Evolutionary conservation across 208 protist species (phyloP), one percentile per base, ranked within the genome.

Genomic region (Acanthamoeba triangularis): DNA sequence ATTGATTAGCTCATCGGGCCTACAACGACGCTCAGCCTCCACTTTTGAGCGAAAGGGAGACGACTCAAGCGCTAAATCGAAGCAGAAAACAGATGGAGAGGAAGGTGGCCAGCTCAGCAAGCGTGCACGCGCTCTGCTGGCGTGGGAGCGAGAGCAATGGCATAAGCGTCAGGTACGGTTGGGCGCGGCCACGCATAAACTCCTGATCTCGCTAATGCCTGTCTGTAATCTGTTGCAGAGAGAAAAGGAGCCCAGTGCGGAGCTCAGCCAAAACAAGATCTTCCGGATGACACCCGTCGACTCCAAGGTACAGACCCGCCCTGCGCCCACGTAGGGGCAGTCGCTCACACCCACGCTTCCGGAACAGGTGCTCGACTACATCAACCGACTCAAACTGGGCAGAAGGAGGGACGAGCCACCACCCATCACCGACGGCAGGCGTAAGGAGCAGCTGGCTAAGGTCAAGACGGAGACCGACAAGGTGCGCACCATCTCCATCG

Each of bases 321-420:
- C 30, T 20, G 65, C 28, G 1, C 65, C 28, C 37, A 41, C 37
- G 37, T 41, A n/a, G n/a, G 37, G 37, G 37, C 37, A 41, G 37
- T 41, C 37, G 69, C 69, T n/a, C 37, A 47, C 37, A 16, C 10
- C 28, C 69, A 20, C 11, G 65, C 10, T 11, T 14, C 23, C 18
- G 23, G 14, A 72, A 2, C n/a, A 78, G 69, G 11, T 78, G 6
- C 69, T 78, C 10, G 69, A 78, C 30, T 78, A 78, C 30, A 78
- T 78, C 69, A 47, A 78, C 37, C 69, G 69, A 1, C 69, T 78
- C 69, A 78, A 78, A n/a, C 69, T 78, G 10, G 69, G 69, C 69
- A 30, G 30, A 2, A 10, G 69, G n/a, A 78, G 30, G 69, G 69
- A 78, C 37, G 69, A 78, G 30, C 69, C 69, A 11, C 69, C 30